Evolutionary conservation across 495 filamentous ascomycete genomes (phyloP), one percentile per base, ranked within the genome.

Genomic region (Daldinia grandis): DNA sequence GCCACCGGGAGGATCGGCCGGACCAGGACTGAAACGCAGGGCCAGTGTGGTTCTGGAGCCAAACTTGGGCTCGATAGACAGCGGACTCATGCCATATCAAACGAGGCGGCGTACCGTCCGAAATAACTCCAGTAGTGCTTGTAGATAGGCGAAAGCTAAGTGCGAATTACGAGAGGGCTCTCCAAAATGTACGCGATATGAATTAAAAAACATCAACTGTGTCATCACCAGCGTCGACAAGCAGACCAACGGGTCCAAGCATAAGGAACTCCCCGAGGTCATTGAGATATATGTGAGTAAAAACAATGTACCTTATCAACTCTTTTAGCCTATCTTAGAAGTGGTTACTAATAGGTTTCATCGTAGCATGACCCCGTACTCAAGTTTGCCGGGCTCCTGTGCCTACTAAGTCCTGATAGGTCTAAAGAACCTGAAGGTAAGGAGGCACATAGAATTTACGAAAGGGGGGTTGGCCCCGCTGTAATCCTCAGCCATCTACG

Each of bases 221-320:
- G 17, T 55, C 17, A 2, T 17, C 27, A 54, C 4, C 44, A 25
- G 50, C 30, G 47, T 55, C 15, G 57, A 61, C 33, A 67, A 61
- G 1, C 47, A 49, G 12, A 54, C 57, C 35, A 67, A 53, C 28
- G 54, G 10, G 56, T 17, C 47, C 17, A 40, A 44, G 15, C 9
- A 4, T 3, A 28, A 35, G 6, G 58, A 68, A 35, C 65, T 68
- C 12, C 12, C 14, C 17, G 5, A 33, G 4, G 8, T 28, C 19
- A 5, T 62, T 33, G 35, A 30, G 12, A 30, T 15, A 53, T 30
- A 30, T 30, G 25, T 53, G n/a, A 58, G 15, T 9, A 0, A 12
- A 54, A 47, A 5, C 19, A 5, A 21, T 10, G 1, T 24, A 5
- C 9, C 17, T 10, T 4, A 21, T 47, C 19, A 21, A 12, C 9